Conservation (phyloP, 192 early-diverging fungal genomes). For the Backusella westeae region DNA sequence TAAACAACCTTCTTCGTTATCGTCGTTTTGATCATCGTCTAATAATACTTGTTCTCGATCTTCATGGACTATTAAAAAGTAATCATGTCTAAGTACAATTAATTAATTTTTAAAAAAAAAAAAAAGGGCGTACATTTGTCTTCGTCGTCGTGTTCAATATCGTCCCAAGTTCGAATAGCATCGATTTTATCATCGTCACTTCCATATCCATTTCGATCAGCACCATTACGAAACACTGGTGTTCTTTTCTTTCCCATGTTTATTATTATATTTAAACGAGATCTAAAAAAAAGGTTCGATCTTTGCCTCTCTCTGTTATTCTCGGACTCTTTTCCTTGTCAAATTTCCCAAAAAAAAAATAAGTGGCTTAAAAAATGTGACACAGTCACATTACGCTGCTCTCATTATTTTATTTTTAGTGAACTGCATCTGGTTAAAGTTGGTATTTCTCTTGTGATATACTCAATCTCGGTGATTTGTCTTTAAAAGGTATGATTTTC, state of each 20-base stretch:
- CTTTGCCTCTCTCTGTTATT: neutral
- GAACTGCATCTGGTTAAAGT: neutral
- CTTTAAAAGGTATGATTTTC: neutral
- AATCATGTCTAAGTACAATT: too few relatives aligned
- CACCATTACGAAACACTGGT: slow-evolving; percentile 20
- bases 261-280: neutral
- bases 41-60: slow-evolving; percentile 53
- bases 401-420: neutral
- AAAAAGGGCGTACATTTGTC: slow-evolving; percentile 57
- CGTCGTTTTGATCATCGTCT: slow-evolving; percentile 23
- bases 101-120: neutral
- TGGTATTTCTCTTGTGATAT: neutral
- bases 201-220: neutral
- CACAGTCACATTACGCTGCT: neutral
- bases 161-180: slow-evolving; percentile 68
- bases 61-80: slow-evolving; percentile 31
- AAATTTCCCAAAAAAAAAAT: slow-evolving; percentile 1
- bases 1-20: slow-evolving; percentile 14
- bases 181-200: slow-evolving; percentile 47
- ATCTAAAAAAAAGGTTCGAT: neutral
- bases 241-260: slow-evolving; percentile 30
- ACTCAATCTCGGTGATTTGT: neutral
- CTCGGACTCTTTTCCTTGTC: neutral
- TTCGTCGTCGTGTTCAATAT: slow-evolving; percentile 73
- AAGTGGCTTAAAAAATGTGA: slow-evolving; percentile 5